phyloP scores from a whole-genome alignment of 352 stramenopile genomes.

The Phytopythium helicoides region DNA sequence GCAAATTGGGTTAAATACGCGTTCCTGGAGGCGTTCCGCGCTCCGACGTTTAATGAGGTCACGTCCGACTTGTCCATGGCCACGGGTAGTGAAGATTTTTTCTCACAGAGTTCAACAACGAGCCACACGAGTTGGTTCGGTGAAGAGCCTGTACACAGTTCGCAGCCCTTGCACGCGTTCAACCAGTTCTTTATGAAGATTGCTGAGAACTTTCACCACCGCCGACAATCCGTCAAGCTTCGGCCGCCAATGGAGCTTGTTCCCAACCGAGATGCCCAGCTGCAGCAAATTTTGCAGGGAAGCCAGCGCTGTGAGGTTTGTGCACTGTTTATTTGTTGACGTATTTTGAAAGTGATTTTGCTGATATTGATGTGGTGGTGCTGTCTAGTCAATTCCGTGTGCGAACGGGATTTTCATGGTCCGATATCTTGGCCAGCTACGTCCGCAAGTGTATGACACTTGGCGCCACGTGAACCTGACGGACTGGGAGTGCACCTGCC shows the following conservation, averaged over 20 bases:
- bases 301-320: conserved; percentile 80
- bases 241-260: conserved; percentile 61
- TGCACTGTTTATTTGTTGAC: not conserved
- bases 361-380: conserved; percentile 7
- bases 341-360: not conserved
- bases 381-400: conserved; percentile 64
- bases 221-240: conserved; percentile 49
- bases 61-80: conserved; percentile 60
- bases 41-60: conserved; percentile 72
- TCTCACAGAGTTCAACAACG: conserved; percentile 31
- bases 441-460: conserved; percentile 53
- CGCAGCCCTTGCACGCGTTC: conserved; percentile 61
- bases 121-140: conserved; percentile 60
- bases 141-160: conserved; percentile 52
- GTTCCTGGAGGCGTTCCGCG: conserved; percentile 60
- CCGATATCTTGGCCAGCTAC: conserved; percentile 56
- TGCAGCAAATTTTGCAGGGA: conserved; percentile 67
- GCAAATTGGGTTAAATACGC: conserved; percentile 77
- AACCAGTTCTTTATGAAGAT: conserved; percentile 76
- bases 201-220: conserved; percentile 66
- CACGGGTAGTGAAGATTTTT: conserved; percentile 37
- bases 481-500: conserved; percentile 75
- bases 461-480: conserved; percentile 78
- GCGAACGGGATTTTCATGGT: conserved; percentile 81
- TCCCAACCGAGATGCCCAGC: conserved; percentile 50